These are phyloP conservation scores for Hordeum vulgare DNA, from an alignment of 176 grass and related monocot species.

Conservation along the genomic window DNA sequence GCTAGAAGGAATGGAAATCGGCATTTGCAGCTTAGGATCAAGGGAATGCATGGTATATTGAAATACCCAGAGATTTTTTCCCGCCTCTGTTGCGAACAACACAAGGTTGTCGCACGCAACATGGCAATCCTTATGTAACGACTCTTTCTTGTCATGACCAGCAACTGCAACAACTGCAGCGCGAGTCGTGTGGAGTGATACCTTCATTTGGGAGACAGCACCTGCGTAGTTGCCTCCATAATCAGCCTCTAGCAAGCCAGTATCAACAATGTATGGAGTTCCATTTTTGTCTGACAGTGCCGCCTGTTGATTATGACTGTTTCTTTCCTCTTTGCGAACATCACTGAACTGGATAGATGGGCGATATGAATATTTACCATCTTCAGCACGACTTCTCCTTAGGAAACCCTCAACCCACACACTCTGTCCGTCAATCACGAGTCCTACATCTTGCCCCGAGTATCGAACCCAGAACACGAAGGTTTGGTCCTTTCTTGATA, in stretches of 20 bases:
- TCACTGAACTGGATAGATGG: neutral
- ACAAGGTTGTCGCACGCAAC: neutral
- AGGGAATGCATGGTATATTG: neutral
- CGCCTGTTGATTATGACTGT: neutral
- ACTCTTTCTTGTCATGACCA: neutral
- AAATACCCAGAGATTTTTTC: neutral
- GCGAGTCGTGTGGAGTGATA: neutral
- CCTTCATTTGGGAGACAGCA: neutral
- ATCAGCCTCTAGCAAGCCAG: neutral
- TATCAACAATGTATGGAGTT: neutral
- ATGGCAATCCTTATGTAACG: neutral
- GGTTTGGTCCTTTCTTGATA: too few species aligned
- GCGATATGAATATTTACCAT: neutral
- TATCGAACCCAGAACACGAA: too few species aligned
- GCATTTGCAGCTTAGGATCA: neutral
- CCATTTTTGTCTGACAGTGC: too few species aligned
- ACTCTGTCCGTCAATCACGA: too few species aligned
- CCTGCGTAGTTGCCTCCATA: neutral
- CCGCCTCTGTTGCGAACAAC: neutral
- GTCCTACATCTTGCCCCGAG: too few species aligned
- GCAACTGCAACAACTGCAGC: neutral
- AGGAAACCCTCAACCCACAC: too few species aligned
- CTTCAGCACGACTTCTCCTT: too few species aligned
- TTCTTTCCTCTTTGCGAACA: neutral
- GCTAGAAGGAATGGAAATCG: neutral